Conservation (phyloP, 768 basidiomycete genomes). For the Leccinum barrowsii region DNA sequence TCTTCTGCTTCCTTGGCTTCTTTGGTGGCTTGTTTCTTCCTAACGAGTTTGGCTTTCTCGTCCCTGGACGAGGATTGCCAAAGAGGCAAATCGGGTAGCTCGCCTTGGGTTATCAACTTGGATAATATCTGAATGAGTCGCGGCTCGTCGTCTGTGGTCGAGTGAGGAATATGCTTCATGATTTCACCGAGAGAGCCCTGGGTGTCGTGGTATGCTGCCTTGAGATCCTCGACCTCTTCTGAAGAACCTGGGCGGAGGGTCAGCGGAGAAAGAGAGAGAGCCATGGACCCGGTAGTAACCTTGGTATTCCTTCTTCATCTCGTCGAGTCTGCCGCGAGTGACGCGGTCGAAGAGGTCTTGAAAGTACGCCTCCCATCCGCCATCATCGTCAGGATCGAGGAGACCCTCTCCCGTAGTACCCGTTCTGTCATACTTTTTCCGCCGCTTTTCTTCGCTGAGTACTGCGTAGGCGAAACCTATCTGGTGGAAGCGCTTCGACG, state of each 20-base stretch:
- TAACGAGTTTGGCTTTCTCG: conserved; percentile 69
- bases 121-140: conserved; percentile 75
- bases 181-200: conserved; percentile 77
- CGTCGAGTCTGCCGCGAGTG: conserved; percentile 81
- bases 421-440: conserved; percentile 77
- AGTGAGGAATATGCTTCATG: conserved; percentile 84
- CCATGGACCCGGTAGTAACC: conserved; percentile 36
- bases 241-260: conserved; percentile 56
- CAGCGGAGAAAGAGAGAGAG: not conserved
- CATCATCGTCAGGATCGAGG: conserved; percentile 68
- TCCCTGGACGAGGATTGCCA: conserved; percentile 79
- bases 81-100: conserved; percentile 48
- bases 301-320: conserved; percentile 94
- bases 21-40: conserved; percentile 70
- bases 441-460: conserved; percentile 71
- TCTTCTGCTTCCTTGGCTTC: conserved; percentile 85
- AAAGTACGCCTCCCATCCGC: conserved; percentile 92
- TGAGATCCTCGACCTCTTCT: conserved; percentile 82
- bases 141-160: conserved; percentile 76
- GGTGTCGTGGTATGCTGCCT: conserved; percentile 65
- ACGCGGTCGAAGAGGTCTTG: conserved; percentile 85
- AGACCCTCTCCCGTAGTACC: conserved; percentile 83
- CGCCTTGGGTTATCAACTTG: conserved; percentile 56
- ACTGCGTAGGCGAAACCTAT: conserved; percentile 94
- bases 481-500: conserved; percentile 83